A percentile compares a stretch with the other conserved stretches of the same genome.
Conservation (phyloP, 2,329 filamentous ascomycete genomes). For the Xylaria multiplex region DNA sequence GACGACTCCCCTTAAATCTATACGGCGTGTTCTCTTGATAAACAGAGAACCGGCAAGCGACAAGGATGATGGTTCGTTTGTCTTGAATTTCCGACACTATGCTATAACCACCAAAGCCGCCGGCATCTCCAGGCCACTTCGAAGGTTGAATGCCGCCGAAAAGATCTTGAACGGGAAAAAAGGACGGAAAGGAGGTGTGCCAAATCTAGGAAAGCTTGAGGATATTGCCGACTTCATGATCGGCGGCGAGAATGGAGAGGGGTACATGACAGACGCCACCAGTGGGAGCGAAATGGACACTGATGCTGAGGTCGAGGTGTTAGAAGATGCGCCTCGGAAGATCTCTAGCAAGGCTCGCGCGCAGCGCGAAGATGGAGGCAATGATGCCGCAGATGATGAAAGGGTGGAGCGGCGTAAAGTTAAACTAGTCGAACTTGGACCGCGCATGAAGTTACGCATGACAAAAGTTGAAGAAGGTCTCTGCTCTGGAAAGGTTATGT, state of each 20-base stretch:
- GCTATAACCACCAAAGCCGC: slow-evolving; percentile 91
- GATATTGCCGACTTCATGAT: slow-evolving; percentile 97
- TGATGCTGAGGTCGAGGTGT: slow-evolving; percentile 93
- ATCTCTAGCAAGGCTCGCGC: slow-evolving; percentile 64
- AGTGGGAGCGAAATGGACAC: slow-evolving; percentile 94
- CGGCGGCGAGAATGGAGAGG: slow-evolving; percentile 77
- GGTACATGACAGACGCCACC: slow-evolving; percentile 85
- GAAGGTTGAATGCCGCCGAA: slow-evolving; percentile 86
- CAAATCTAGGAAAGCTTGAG: slow-evolving; percentile 88
- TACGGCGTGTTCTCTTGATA: slow-evolving; percentile 87
- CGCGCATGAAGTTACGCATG: slow-evolving; percentile 86
- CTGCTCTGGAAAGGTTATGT: slow-evolving; percentile 91
- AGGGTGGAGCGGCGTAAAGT: slow-evolving; percentile 86
- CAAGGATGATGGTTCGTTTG: slow-evolving; percentile 74
- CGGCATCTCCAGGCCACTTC: slow-evolving; percentile 84
- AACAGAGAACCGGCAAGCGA: slow-evolving; percentile 75
- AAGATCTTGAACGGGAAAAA: slow-evolving; percentile 72
- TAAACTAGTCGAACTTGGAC: slow-evolving; percentile 91
- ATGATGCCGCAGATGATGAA: slow-evolving; percentile 56
- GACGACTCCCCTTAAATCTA: slow-evolving; percentile 87
- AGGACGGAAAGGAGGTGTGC: slow-evolving; percentile 76
- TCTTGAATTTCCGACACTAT: slow-evolving; percentile 91
- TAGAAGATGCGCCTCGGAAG: slow-evolving; percentile 70
- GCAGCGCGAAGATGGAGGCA: slow-evolving; percentile 56
- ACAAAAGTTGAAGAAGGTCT: slow-evolving; percentile 97